Evolutionary conservation across 768 basidiomycete genomes (phyloP).

Genomic region (Mycena maculata): DNA sequence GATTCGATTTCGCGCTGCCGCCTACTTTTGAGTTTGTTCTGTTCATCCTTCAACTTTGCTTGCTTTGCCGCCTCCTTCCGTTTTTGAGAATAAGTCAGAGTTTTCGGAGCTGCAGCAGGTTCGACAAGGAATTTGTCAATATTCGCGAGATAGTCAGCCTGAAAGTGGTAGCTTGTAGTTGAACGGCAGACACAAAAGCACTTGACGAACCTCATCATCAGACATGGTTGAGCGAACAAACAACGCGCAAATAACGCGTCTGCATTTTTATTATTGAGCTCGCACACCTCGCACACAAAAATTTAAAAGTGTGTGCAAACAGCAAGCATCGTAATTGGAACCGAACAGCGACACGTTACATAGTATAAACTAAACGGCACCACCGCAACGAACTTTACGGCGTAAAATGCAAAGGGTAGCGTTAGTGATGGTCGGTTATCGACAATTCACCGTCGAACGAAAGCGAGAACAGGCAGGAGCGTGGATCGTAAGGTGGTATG

Average conservation of each 20-base stretch:
- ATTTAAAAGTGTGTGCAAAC: conserved; percentile 2
- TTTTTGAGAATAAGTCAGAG: conserved; percentile 67
- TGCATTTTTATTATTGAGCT: too few species aligned
- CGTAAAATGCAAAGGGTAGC: conserved; percentile 38
- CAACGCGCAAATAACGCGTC: conserved; percentile 13
- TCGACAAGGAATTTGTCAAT: conserved; percentile 79
- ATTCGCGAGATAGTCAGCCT: conserved; percentile 85
- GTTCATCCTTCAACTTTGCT: conserved; percentile 72
- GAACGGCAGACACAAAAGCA: too few species aligned
- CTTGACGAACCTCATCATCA: conserved; percentile 77
- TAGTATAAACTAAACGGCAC: conserved; percentile 56
- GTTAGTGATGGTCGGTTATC: conserved; percentile 37
- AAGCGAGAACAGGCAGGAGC: conserved; percentile 52
- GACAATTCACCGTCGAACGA: conserved; percentile 41
- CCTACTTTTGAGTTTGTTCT: conserved; percentile 71
- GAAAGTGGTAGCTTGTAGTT: too few species aligned
- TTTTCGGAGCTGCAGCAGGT: conserved; percentile 58
- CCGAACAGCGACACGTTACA: conserved; percentile 38
- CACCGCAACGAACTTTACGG: conserved; percentile 53
- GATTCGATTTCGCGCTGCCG: conserved; percentile 80
- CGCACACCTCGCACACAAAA: background rate
- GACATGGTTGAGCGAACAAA: conserved; percentile 59
- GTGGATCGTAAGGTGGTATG: conserved; percentile 38
- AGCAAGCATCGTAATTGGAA: conserved; percentile 36
- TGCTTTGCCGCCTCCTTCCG: conserved; percentile 74